Conservation (phyloP, 495 filamentous ascomycete species). For the Penicillium silybi region DNA sequence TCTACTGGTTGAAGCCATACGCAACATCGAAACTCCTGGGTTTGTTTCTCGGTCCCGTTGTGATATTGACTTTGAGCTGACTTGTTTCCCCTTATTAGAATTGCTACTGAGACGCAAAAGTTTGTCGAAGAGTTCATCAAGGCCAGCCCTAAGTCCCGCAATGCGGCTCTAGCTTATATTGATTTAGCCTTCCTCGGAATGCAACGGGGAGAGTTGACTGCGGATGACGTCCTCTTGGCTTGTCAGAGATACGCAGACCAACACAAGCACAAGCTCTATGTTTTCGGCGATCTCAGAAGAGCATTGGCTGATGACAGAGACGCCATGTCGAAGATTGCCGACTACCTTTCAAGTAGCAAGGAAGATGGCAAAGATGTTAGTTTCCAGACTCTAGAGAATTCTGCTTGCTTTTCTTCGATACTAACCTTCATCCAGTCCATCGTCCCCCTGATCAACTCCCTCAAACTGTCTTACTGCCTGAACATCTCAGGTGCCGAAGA, state of each 20-base stretch:
- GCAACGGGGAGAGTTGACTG: slow-evolving; percentile 27
- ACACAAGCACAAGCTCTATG: slow-evolving; percentile 48
- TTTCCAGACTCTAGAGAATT: not conserved
- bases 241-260: slow-evolving; percentile 48
- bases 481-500: slow-evolving; percentile 39
- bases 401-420: not conserved
- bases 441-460: slow-evolving; percentile 47
- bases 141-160: slow-evolving; percentile 41
- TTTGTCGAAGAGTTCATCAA: slow-evolving; percentile 35
- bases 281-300: slow-evolving; percentile 51
- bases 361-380: slow-evolving; percentile 31
- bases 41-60: slow-evolving; percentile 15
- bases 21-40: slow-evolving; percentile 29
- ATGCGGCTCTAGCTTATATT: slow-evolving; percentile 43
- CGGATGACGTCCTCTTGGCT: slow-evolving; percentile 35
- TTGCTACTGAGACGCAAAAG: slow-evolving; percentile 25
- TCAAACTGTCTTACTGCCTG: slow-evolving; percentile 57
- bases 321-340: slow-evolving; percentile 35
- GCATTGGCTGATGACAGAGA: slow-evolving; percentile 35
- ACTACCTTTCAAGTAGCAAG: slow-evolving; percentile 25
- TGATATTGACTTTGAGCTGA: slow-evolving; percentile 1
- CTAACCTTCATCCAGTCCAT: slow-evolving; percentile 14
- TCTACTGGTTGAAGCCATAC: slow-evolving; percentile 29
- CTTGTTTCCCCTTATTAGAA: slow-evolving; percentile 20
- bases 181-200: slow-evolving; percentile 25